Evolutionary conservation across 116 monocot species (phyloP).

Genomic region (Cymodocea nodosa): DNA sequence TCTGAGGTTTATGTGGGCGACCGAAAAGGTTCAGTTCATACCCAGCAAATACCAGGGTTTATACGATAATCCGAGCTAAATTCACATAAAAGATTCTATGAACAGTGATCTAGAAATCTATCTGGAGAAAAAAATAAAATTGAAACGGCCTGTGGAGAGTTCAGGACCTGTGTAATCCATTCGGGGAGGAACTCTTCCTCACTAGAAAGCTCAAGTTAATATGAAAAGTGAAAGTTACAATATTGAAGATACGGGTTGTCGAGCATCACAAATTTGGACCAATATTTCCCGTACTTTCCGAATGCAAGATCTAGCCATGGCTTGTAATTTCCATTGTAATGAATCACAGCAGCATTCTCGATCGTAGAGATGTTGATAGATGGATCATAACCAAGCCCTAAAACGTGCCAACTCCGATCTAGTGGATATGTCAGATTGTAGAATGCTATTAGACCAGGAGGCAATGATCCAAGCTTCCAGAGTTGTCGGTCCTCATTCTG

Average conservation of each 20-base stretch:
- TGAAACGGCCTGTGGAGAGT: too few relatives aligned
- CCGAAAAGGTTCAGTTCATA: too few relatives aligned
- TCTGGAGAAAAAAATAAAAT: too few relatives aligned
- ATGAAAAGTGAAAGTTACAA: too few relatives aligned
- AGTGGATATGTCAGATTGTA: slow-evolving; percentile 74
- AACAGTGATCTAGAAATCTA: too few relatives aligned
- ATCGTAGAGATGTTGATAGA: slow-evolving; percentile 32
- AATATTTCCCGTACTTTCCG: slow-evolving; percentile 53
- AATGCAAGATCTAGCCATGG: slow-evolving; percentile 88
- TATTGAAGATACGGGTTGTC: slow-evolving; percentile 45
- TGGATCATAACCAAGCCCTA: slow-evolving; percentile 85
- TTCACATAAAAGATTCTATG: too few relatives aligned
- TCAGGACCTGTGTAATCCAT: too few relatives aligned
- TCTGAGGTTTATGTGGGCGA: too few relatives aligned
- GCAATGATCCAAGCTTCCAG: slow-evolving; percentile 92
- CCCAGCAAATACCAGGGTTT: too few relatives aligned
- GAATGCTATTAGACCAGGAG: slow-evolving; percentile 86
- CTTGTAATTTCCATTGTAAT: slow-evolving; percentile 94
- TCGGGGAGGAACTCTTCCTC: too few relatives aligned
- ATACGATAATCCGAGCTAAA: too few relatives aligned
- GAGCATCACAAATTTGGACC: slow-evolving; percentile 54
- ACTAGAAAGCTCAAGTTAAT: too few relatives aligned
- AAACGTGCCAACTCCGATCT: slow-evolving; percentile 77
- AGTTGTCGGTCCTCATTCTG: slow-evolving; percentile 77
- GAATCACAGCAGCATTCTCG: slow-evolving; percentile 71